Base-by-base conservation (phyloP, 2,329 filamentous ascomycete genomes). In the Venturia effusa region DNA sequence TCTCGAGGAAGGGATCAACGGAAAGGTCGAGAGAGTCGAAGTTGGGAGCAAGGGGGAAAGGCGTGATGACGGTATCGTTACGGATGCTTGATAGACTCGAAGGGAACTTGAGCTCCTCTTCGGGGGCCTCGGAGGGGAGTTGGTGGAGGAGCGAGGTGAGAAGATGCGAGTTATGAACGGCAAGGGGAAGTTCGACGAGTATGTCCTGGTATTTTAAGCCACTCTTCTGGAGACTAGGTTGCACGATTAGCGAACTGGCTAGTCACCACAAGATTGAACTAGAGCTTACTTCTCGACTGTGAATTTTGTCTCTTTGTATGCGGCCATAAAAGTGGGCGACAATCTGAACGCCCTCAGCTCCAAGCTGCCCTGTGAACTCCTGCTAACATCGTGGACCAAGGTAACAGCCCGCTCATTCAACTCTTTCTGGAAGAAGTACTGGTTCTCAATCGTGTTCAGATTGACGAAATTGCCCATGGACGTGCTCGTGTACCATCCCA, bases 381-480 rank as follows among this genome's bases (percentile, higher is more conserved):
- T 86, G 84, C 90, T 95, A 70, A 96, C 90, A 74, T 99, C 94
- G 78, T 97, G 92, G 43, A 99, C 90, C 64, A 99, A 83, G 59
- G 91, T 91, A 55, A 97, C 86, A 7, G 90, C 92, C 76, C 84
- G 83, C 78, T 94, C 90, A 75, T 96, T 96, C 71, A 61, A 32
- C 71, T 95, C 90, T 77, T 90, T 94, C 82, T 99, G 94, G 82
- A 96, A 97, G 81, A 92, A 89, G 79, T 87, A 92, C 78, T 97
- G 92, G 81, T 97, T 99, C 84, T 99, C 94, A 77, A 99, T 90
- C 74, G 96, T 92, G 81, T 88, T 90, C 74, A 89, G 77, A 81
- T 92, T 97, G 82, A 97, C 84, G 71, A 97, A 97, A 83, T 96
- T 97, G 77, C 94, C 94, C 90, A 99, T 95, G 77, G 92, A 96